Conservation (phyloP, 176 grass and related monocot species). For the Cenchrus purpureus region DNA sequence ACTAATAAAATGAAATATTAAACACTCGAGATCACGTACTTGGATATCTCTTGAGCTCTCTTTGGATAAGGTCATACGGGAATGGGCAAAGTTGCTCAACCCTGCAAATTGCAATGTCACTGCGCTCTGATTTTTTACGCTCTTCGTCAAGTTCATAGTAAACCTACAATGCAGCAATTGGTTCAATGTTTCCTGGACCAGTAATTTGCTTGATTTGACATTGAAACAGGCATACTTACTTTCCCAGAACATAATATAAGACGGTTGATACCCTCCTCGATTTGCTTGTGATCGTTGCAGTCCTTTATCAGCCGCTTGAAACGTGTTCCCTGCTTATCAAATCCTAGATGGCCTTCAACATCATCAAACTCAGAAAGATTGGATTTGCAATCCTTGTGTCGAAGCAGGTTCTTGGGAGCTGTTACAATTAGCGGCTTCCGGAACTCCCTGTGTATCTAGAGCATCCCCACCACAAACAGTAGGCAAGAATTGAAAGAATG, state of each 20-base stretch:
- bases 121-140: conserved; percentile 62
- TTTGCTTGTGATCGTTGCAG: conserved; percentile 70
- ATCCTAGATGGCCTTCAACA: conserved; percentile 85
- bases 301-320: conserved; percentile 98
- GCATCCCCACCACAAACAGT: conserved; percentile 13
- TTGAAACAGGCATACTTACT: conserved; percentile 36
- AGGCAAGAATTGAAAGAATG: background rate
- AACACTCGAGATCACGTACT: conserved; percentile 55
- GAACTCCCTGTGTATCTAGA: conserved; percentile 88
- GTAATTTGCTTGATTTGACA: background rate
- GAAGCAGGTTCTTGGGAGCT: conserved; percentile 84
- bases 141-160: conserved; percentile 97
- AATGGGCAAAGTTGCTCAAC: conserved; percentile 91
- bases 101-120: conserved; percentile 87
- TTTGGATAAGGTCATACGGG: conserved; percentile 90
- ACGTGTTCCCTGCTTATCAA: conserved; percentile 92
- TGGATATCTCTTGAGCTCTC: conserved; percentile 95
- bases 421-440: conserved; percentile 86
- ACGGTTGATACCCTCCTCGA: conserved; percentile 82
- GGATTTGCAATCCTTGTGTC: conserved; percentile 97
- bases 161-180: conserved; percentile 55
- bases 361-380: conserved; percentile 97
- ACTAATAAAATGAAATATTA: conserved; percentile 1
- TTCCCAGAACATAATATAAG: conserved; percentile 95
- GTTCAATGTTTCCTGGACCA: conserved; percentile 5